Conservation (phyloP, 2,329 filamentous ascomycete genomes). For the Cladosporium halotolerans region DNA sequence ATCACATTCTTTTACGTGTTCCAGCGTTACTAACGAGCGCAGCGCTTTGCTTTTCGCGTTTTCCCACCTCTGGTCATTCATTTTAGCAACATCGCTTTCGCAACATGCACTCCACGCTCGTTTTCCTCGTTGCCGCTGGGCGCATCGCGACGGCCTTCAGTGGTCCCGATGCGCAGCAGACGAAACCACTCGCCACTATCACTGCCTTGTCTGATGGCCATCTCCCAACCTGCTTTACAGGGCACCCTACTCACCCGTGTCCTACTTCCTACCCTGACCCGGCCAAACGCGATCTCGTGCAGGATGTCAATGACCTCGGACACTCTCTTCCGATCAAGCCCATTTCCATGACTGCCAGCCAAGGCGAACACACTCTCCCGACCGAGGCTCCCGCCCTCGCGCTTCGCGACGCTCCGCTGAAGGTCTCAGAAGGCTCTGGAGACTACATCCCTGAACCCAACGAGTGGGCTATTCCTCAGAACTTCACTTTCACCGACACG, state of each 20-base stretch:
- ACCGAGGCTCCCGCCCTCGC: background rate
- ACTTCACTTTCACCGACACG: slow-evolving; percentile 6
- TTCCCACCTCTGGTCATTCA: slow-evolving; percentile 3
- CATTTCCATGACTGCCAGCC: background rate
- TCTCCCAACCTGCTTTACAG: slow-evolving; percentile 7
- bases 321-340: background rate
- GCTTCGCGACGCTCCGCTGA: background rate
- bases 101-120: slow-evolving; percentile 7
- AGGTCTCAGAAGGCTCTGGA: background rate
- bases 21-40: slow-evolving; percentile 6
- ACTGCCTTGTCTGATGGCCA: background rate
- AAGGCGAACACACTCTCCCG: background rate
- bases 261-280: background rate
- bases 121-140: background rate
- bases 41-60: background rate
- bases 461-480: slow-evolving; percentile 3
- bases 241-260: slow-evolving; percentile 7
- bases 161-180: background rate
- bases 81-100: background rate
- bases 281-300: background rate
- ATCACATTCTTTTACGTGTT: slow-evolving; percentile 4
- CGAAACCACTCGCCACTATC: background rate
- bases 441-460: slow-evolving; percentile 7
- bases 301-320: background rate
- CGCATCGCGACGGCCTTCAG: background rate